Percentiles rank a stretch among this genome's conserved stretches.
Conservation (phyloP, 176 grass and related monocot genomes). For the Pontederia crassipes region DNA sequence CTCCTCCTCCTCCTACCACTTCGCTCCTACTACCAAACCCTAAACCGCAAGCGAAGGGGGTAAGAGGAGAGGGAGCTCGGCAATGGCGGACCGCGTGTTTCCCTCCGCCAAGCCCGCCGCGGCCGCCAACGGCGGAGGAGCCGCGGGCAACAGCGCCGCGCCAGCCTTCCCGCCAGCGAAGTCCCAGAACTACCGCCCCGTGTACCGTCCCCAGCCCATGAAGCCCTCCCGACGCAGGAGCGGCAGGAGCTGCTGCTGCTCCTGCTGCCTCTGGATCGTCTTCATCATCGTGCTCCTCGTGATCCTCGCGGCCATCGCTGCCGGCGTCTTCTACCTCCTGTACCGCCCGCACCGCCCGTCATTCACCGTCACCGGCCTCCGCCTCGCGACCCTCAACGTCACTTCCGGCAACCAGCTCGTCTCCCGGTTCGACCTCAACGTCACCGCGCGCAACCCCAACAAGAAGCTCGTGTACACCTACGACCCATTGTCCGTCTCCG, state of each 20-base stretch:
- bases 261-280: slow-evolving; percentile 53
- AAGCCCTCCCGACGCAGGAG: slow-evolving; percentile 45
- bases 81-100: slow-evolving; percentile 79
- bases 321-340: slow-evolving; percentile 71
- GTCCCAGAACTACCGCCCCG: slow-evolving; percentile 71
- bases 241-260: slow-evolving; percentile 61
- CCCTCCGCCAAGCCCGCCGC: slow-evolving; percentile 62
- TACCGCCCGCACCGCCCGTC: slow-evolving; percentile 81
- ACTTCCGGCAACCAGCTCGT: slow-evolving; percentile 21
- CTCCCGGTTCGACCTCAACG: slow-evolving; percentile 56
- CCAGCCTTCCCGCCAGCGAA: slow-evolving; percentile 37
- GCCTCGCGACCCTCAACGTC: slow-evolving; percentile 51
- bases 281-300: slow-evolving; percentile 55
- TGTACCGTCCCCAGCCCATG: slow-evolving; percentile 48
- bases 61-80: not conserved
- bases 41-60: not conserved
- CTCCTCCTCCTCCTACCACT: not conserved
- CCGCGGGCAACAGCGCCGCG: not conserved
- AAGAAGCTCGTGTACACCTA: slow-evolving; percentile 91
- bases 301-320: slow-evolving; percentile 53
- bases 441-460: slow-evolving; percentile 73
- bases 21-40: slow-evolving; percentile 3
- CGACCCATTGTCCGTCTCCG: slow-evolving; percentile 60
- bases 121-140: not conserved
- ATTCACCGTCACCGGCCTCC: slow-evolving; percentile 58